A percentile compares a stretch with the other conserved stretches of the same genome.
Evolutionary conservation across 2,329 filamentous ascomycete genomes (phyloP).

Genomic region (Ophiosphaerella herpotricha): DNA sequence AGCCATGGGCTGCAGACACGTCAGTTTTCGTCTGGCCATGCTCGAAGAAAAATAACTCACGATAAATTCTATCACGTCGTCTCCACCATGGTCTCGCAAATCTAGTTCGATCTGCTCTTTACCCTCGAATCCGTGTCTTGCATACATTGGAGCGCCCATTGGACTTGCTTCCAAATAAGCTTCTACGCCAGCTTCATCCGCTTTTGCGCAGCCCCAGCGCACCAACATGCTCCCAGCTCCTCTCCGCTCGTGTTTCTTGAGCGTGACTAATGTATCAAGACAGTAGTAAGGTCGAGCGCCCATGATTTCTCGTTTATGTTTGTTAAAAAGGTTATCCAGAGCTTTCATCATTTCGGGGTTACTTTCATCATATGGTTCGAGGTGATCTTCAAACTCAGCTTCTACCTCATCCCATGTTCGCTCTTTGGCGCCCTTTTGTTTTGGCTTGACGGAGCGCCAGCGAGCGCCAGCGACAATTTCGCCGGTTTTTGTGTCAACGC

Average conservation of each 20-base stretch:
- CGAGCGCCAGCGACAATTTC: constrained; percentile 37
- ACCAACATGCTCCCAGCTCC: constrained; percentile 42
- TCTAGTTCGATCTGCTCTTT: constrained; percentile 35
- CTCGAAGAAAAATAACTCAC: constrained; percentile 25
- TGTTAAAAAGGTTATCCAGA: constrained; percentile 27
- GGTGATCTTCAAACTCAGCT: constrained; percentile 15
- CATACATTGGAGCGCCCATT: constrained; percentile 42
- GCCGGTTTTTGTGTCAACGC: constrained; percentile 28
- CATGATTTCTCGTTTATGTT: constrained; percentile 31
- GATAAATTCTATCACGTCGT: constrained; percentile 31
- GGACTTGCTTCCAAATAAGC: constrained; percentile 40
- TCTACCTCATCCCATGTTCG: constrained; percentile 38
- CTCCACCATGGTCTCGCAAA: constrained; percentile 33
- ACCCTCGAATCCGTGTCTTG: constrained; percentile 35
- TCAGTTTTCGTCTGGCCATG: neutral
- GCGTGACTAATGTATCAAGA: constrained; percentile 40
- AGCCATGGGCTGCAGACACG: constrained; percentile 15
- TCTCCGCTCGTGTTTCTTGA: constrained; percentile 32
- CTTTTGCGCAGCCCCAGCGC: constrained; percentile 36
- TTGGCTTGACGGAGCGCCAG: constrained; percentile 32
- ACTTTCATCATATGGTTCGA: constrained; percentile 35
- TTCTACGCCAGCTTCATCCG: constrained; percentile 38
- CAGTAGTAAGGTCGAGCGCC: constrained; percentile 28
- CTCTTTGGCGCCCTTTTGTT: constrained; percentile 15
- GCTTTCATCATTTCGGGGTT: constrained; percentile 26